Evolutionary conservation across 345 rosid genomes (phyloP).

Genomic region (Citrus medica): DNA sequence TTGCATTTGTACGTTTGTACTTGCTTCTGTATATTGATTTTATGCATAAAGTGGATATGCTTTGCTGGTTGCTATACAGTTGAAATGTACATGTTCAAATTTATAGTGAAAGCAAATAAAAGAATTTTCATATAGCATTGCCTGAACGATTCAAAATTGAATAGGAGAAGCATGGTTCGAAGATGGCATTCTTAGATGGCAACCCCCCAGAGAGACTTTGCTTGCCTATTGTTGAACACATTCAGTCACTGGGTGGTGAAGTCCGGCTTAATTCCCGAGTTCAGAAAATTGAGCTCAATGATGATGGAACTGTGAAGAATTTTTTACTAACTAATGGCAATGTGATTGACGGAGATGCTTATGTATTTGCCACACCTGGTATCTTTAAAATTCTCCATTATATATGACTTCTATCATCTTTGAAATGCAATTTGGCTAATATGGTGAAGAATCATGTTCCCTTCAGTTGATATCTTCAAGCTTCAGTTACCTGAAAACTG

Average conservation of each 20-base stretch:
- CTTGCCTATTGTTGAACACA: slow-evolving; percentile 76
- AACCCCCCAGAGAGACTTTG: slow-evolving; percentile 97
- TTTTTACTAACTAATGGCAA: slow-evolving; percentile 65
- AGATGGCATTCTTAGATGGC: slow-evolving; percentile 98
- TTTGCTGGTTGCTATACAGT: neutral
- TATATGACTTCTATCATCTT: neutral
- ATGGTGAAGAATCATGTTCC: slow-evolving; percentile 14
- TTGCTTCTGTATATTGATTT: neutral
- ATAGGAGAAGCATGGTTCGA: slow-evolving; percentile 94
- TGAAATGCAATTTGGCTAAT: slow-evolving; percentile 12
- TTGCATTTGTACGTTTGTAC: neutral
- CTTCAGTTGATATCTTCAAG: slow-evolving; percentile 83
- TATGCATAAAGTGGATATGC: neutral
- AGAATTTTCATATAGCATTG: neutral
- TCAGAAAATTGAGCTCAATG: slow-evolving; percentile 72
- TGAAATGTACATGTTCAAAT: neutral
- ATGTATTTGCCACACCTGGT: slow-evolving; percentile 93
- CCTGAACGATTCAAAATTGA: slow-evolving; percentile 11
- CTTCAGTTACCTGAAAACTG: slow-evolving; percentile 79
- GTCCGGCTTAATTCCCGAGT: slow-evolving; percentile 73
- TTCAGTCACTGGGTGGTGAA: slow-evolving; percentile 80
- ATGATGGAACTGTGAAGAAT: slow-evolving; percentile 75
- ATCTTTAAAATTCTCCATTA: slow-evolving; percentile 7
- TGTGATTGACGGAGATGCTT: slow-evolving; percentile 73
- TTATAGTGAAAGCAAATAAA: neutral